phyloP scores from a whole-genome alignment of 1,139 yeast genomes.

The Spencermartinsiella ligniputridi region DNA sequence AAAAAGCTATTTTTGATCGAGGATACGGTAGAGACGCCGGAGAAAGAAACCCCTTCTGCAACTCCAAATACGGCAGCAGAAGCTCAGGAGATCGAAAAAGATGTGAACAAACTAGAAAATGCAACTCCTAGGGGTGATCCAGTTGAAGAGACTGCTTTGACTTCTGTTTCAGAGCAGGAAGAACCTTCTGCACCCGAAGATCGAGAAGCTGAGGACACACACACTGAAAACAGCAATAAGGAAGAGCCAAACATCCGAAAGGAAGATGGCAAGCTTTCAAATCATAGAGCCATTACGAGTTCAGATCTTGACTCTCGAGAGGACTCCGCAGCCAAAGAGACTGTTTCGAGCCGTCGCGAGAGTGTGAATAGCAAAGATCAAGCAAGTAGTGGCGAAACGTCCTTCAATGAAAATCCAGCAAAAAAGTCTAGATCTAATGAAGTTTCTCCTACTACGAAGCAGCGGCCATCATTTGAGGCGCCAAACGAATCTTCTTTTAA shows the following conservation, averaged over 20 bases:
- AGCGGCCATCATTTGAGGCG: no score
- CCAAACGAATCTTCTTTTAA: background rate
- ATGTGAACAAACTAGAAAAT: background rate
- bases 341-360: background rate
- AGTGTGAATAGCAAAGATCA: background rate
- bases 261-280: background rate
- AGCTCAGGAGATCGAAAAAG: slow-evolving; percentile 1
- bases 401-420: background rate
- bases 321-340: background rate
- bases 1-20: slow-evolving; percentile 55
- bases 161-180: slow-evolving; percentile 2
- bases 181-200: background rate
- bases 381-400: background rate
- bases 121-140: background rate
- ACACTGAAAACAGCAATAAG: background rate
- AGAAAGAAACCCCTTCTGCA: slow-evolving; percentile 7
- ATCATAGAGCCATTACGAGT: background rate
- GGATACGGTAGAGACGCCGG: slow-evolving; percentile 14
- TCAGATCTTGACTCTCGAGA: background rate
- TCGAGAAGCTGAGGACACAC: background rate
- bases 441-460: background rate
- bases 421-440: background rate
- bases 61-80: slow-evolving; percentile 5
- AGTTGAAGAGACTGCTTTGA: background rate
- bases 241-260: background rate